phyloP scores from a whole-genome alignment of 805 yeast genomes.

The Ogataea trehalophila region DNA sequence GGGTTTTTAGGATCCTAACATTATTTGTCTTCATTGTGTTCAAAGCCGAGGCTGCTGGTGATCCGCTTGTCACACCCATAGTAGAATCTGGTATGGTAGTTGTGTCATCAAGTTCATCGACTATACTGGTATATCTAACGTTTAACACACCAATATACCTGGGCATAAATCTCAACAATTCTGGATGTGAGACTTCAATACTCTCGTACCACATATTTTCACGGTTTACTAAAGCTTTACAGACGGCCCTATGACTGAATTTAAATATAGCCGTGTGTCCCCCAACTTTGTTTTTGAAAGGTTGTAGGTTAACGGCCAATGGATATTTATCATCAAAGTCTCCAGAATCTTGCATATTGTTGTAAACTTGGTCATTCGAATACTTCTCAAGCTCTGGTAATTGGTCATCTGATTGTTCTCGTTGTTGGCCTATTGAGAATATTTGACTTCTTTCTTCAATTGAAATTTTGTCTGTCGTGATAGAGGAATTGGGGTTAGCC shows the following conservation, averaged over 20 bases:
- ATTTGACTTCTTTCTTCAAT: no score
- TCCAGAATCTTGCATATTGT: not conserved
- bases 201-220: slow-evolving; percentile 92
- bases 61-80: slow-evolving; percentile 2
- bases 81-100: slow-evolving; percentile 5
- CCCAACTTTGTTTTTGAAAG: slow-evolving; percentile 92
- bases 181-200: slow-evolving; percentile 73
- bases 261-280: slow-evolving; percentile 97
- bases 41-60: not conserved
- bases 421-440: no score
- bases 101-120: slow-evolving; percentile 23
- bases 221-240: slow-evolving; percentile 85
- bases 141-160: slow-evolving; percentile 90
- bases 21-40: not conserved
- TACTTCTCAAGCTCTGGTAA: not conserved
- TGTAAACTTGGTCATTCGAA: not conserved
- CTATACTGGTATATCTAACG: slow-evolving; percentile 62
- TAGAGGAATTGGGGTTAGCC: no score
- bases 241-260: slow-evolving; percentile 86
- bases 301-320: slow-evolving; percentile 82
- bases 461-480: no score
- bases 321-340: slow-evolving; percentile 43
- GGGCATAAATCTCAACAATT: slow-evolving; percentile 82
- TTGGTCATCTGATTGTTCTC: not conserved
- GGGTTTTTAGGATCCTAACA: not conserved